These are phyloP conservation scores for Spencermartinsiella ligniputridi DNA, from an alignment of 1,139 yeast species.

Conservation along the genomic window DNA sequence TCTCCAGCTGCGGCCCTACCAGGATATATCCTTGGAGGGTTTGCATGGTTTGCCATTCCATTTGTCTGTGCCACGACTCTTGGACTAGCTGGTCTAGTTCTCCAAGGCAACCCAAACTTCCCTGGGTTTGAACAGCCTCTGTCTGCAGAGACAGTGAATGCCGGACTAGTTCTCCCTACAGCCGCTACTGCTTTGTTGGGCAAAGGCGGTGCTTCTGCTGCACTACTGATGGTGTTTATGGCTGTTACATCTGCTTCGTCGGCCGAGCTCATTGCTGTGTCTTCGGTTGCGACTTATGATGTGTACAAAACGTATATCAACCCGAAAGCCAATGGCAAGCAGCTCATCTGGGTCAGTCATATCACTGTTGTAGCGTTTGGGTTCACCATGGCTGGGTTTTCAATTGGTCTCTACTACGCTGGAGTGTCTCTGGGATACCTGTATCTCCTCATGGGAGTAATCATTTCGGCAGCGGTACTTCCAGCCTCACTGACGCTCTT, in stretches of 20 bases:
- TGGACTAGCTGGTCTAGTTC: conserved; percentile 75
- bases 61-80: conserved; percentile 74
- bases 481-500: conserved; percentile 71
- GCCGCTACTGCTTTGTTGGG: conserved; percentile 85
- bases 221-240: conserved; percentile 75
- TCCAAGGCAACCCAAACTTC: conserved; percentile 63
- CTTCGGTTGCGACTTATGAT: conserved; percentile 80
- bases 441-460: conserved; percentile 84
- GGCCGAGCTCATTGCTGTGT: conserved; percentile 83
- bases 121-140: conserved; percentile 70
- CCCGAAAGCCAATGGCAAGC: conserved; percentile 71
- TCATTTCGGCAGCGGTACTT: conserved; percentile 80
- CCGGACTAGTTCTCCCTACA: conserved; percentile 80
- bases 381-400: conserved; percentile 70
- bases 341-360: conserved; percentile 65
- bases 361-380: conserved; percentile 60
- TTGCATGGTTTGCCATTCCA: conserved; percentile 90
- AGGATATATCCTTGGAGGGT: conserved; percentile 88
- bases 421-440: conserved; percentile 63
- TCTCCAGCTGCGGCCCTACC: conserved; percentile 80
- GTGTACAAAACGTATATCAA: conserved; percentile 74
- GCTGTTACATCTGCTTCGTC: conserved; percentile 58
- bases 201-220: conserved; percentile 79
- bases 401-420: conserved; percentile 77
- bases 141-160: conserved; percentile 62